Conservation (phyloP, 1,284 basidiomycete species). For the Xerocomus nothofagi region DNA sequence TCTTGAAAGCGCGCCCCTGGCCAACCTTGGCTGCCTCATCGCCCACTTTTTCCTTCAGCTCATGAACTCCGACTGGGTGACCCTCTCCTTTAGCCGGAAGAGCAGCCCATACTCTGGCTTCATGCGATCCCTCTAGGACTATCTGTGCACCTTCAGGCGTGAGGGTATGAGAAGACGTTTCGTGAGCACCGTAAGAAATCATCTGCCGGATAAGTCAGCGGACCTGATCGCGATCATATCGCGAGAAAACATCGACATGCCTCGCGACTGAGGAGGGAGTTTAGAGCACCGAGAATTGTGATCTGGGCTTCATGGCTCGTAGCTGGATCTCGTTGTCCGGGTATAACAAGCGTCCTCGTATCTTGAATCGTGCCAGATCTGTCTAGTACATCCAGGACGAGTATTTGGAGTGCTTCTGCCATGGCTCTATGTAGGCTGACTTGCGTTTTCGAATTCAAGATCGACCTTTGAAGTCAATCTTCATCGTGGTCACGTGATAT, state of each 20-base stretch:
- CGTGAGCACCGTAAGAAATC: slow-evolving; percentile 81
- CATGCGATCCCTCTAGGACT: slow-evolving; percentile 83
- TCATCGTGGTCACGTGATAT: slow-evolving; percentile 29
- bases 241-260: slow-evolving; percentile 45
- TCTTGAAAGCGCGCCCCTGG: slow-evolving; percentile 95
- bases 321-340: slow-evolving; percentile 60
- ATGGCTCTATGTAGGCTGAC: slow-evolving; percentile 37
- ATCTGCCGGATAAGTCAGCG: slow-evolving; percentile 56
- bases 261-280: slow-evolving; percentile 84
- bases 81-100: slow-evolving; percentile 72
- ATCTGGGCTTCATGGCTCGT: slow-evolving; percentile 75
- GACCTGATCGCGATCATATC: slow-evolving; percentile 7
- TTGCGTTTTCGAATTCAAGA: slow-evolving; percentile 1
- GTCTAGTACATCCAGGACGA: slow-evolving; percentile 75
- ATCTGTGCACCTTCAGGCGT: slow-evolving; percentile 85
- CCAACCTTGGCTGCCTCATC: slow-evolving; percentile 87
- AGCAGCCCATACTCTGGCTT: slow-evolving; percentile 89
- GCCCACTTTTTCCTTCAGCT: slow-evolving; percentile 76
- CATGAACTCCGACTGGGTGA: slow-evolving; percentile 59
- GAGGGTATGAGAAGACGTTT: slow-evolving; percentile 69
- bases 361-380: slow-evolving; percentile 63
- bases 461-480: slow-evolving; percentile 15
- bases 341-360: slow-evolving; percentile 69
- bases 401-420: slow-evolving; percentile 78
- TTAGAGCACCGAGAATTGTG: slow-evolving; percentile 82